A percentile compares a stretch with the other conserved stretches of the same genome.
These are phyloP conservation scores for Suillus subaureus DNA, from an alignment of 768 basidiomycete genomes.

Conservation along the genomic window DNA sequence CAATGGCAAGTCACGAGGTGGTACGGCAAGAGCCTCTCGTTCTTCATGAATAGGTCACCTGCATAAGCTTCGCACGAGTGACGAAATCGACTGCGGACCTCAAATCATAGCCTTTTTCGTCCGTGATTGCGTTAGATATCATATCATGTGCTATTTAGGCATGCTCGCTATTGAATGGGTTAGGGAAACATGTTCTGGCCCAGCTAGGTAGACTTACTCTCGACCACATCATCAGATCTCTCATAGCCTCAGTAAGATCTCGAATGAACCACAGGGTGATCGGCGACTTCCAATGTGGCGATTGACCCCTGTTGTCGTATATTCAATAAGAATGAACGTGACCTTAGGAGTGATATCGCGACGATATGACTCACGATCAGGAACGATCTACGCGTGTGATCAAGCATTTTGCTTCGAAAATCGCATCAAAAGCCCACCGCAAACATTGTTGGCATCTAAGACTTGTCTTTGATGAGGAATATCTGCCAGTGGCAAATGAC, in stretches of 20 bases:
- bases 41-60: conserved; percentile 32
- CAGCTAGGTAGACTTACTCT: conserved; percentile 31
- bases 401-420: conserved; percentile 36
- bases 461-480: neutral
- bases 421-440: conserved; percentile 34
- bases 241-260: conserved; percentile 40
- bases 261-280: conserved; percentile 40
- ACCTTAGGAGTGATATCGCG: conserved; percentile 50
- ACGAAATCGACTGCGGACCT: conserved; percentile 39
- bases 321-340: conserved; percentile 48
- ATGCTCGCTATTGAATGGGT: conserved; percentile 34
- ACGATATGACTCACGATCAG: conserved; percentile 48
- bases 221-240: conserved; percentile 45
- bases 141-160: conserved; percentile 45
- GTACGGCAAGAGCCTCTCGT: conserved; percentile 25
- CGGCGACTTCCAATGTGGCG: conserved; percentile 47
- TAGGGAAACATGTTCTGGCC: conserved; percentile 47
- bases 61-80: conserved; percentile 30
- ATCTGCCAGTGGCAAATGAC: neutral
- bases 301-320: conserved; percentile 33
- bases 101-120: conserved; percentile 33
- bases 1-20: conserved; percentile 35
- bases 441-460: conserved; percentile 19
- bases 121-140: conserved; percentile 40
- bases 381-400: conserved; percentile 31